Conservation (phyloP, 345 rosid species). For the Eucalyptus camaldulensis region DNA sequence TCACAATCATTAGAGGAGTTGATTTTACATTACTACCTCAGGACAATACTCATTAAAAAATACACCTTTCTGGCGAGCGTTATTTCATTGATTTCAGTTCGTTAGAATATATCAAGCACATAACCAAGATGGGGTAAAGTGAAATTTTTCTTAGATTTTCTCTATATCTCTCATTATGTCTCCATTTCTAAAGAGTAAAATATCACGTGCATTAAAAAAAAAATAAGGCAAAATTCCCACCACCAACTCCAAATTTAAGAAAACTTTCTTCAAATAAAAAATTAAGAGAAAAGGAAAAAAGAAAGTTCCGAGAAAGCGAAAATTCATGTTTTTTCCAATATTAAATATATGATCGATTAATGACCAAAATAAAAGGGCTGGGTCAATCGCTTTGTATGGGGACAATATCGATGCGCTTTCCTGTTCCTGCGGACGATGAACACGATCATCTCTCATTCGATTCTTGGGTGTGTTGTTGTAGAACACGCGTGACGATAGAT, state of each 20-base stretch:
- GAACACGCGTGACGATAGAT: not conserved
- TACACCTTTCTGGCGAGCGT: rapidly evolving
- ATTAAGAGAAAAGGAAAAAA: not conserved
- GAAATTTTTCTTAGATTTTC: not conserved
- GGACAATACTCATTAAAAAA: not conserved
- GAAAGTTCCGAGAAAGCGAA: not conserved
- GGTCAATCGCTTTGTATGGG: not conserved
- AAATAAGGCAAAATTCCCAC: not conserved
- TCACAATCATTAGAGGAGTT: not conserved
- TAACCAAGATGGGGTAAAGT: not conserved
- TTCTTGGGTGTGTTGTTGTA: not conserved
- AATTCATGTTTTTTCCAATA: not conserved
- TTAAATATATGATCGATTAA: not conserved
- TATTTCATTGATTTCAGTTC: not conserved
- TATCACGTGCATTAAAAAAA: not conserved
- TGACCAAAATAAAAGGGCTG: not conserved
- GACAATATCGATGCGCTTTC: not conserved
- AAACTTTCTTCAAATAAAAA: not conserved
- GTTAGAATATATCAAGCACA: not conserved
- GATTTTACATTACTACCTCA: not conserved
- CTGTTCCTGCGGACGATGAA: rapidly evolving
- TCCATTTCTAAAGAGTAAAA: not conserved
- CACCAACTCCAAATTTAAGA: not conserved
- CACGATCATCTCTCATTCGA: not conserved
- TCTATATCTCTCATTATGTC: not conserved